A percentile compares a stretch with the other conserved stretches of the same genome.
Evolutionary conservation across 805 yeast species (phyloP).

Genomic region (Candida khao-thaluensis): DNA sequence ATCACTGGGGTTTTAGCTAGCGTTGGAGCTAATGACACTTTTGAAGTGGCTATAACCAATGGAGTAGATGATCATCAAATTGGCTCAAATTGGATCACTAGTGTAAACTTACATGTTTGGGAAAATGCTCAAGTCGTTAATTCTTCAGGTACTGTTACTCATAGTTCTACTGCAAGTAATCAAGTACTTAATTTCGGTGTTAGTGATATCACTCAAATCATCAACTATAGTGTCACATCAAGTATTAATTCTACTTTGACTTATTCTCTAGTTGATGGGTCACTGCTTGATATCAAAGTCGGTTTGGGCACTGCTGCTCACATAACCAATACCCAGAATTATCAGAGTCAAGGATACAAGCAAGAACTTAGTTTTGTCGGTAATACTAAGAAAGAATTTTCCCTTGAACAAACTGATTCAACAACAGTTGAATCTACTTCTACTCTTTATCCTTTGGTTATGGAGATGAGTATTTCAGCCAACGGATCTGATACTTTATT

Average conservation of each 20-base stretch:
- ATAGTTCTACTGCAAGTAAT: constrained; percentile 12
- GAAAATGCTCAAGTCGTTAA: constrained; percentile 42
- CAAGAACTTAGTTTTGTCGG: constrained; percentile 34
- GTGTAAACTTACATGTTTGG: constrained; percentile 57
- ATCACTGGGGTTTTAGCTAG: constrained; percentile 65
- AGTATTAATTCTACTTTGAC: constrained; percentile 33
- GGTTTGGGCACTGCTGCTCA: constrained; percentile 27
- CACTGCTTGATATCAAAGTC: constrained; percentile 27
- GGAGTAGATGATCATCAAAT: constrained; percentile 35
- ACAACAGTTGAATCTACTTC: constrained; percentile 14
- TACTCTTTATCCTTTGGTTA: constrained; percentile 29
- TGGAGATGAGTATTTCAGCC: constrained; percentile 6
- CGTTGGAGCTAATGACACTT: constrained; percentile 13
- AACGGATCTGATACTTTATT: not conserved
- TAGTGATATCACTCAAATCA: constrained; percentile 28
- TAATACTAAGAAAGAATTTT: not conserved
- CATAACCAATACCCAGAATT: constrained; percentile 38
- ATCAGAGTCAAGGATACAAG: constrained; percentile 37
- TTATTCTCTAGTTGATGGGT: constrained; percentile 40
- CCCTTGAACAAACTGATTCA: not conserved
- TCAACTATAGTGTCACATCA: constrained; percentile 34
- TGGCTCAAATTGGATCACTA: constrained; percentile 58
- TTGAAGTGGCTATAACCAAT: constrained; percentile 52
- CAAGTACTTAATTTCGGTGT: constrained; percentile 9
- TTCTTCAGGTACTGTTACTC: constrained; percentile 39